A percentile compares a stretch with the other conserved stretches of the same genome.
These are phyloP conservation scores for Colletotrichum shisoi DNA, from an alignment of 2,329 filamentous ascomycete species.

Conservation along the genomic window DNA sequence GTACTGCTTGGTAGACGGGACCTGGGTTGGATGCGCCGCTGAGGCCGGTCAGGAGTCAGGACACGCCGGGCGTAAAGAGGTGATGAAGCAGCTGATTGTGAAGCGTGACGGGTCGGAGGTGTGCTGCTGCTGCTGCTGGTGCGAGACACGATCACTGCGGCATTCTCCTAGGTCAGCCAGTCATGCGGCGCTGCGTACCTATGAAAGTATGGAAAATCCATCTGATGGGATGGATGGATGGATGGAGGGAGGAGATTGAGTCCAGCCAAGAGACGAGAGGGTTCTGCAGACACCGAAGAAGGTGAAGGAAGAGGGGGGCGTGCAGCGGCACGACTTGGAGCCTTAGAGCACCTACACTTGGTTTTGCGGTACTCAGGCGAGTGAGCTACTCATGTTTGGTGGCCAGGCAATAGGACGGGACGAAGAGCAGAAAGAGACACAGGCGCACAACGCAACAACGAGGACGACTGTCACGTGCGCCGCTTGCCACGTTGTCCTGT, in stretches of 20 bases:
- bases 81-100: slow-evolving; percentile 7
- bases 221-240: slow-evolving; percentile 11
- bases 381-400: not conserved
- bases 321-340: not conserved
- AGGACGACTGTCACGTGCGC: slow-evolving; percentile 4
- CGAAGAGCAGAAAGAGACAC: not conserved
- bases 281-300: slow-evolving; percentile 1
- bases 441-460: not conserved
- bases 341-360: too few relatives aligned
- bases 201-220: not conserved
- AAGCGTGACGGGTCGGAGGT: slow-evolving; percentile 2
- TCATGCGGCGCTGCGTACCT: not conserved
- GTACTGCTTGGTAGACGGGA: not conserved
- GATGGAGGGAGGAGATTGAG: not conserved
- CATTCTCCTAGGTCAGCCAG: slow-evolving; percentile 5
- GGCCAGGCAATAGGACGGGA: slow-evolving; percentile 9
- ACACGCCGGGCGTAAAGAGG: not conserved
- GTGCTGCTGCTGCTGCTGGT: not conserved
- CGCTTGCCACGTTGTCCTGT: not conserved
- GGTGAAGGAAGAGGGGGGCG: slow-evolving; percentile 2
- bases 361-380: not conserved
- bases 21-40: not conserved
- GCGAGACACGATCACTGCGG: slow-evolving; percentile 13
- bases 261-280: slow-evolving; percentile 3
- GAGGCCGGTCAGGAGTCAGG: not conserved